Conservation (phyloP, 192 early-diverging fungal genomes). For the Coemansia sp. region DNA sequence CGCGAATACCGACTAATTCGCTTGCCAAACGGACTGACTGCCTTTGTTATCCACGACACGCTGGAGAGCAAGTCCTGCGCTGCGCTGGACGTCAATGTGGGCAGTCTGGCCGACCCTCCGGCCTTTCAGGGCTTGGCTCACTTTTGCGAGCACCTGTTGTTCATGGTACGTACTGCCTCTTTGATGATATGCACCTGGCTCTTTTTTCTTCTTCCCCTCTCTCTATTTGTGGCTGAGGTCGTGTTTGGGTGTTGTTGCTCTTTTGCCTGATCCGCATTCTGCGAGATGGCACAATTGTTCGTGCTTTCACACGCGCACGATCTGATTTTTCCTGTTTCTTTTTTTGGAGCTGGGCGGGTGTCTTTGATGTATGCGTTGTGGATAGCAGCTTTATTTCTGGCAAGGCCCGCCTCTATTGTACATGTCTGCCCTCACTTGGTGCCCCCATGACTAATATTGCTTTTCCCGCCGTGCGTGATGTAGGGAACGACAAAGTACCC, state of each 20-base stretch:
- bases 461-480: neutral
- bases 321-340: too few species aligned
- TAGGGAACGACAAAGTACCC: conserved; percentile 75
- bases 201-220: neutral
- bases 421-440: neutral
- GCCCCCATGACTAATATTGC: neutral
- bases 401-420: neutral
- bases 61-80: conserved; percentile 71
- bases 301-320: neutral
- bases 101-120: conserved; percentile 69
- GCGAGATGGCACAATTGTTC: conserved; percentile 5
- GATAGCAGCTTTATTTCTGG: conserved; percentile 1
- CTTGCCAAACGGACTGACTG: conserved; percentile 64
- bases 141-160: conserved; percentile 80
- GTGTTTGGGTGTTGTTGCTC: neutral
- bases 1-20: conserved; percentile 65
- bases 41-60: conserved; percentile 62
- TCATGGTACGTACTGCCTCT: conserved; percentile 57
- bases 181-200: conserved; percentile 1
- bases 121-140: conserved; percentile 75
- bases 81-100: conserved; percentile 70
- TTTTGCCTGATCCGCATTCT: conserved; percentile 5
- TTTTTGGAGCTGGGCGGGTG: too few species aligned
- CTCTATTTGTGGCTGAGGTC: neutral
- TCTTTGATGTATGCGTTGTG: neutral